These are phyloP conservation scores for Botrytis cinerea DNA, from an alignment of 2,329 filamentous ascomycete species.

Conservation along the genomic window DNA sequence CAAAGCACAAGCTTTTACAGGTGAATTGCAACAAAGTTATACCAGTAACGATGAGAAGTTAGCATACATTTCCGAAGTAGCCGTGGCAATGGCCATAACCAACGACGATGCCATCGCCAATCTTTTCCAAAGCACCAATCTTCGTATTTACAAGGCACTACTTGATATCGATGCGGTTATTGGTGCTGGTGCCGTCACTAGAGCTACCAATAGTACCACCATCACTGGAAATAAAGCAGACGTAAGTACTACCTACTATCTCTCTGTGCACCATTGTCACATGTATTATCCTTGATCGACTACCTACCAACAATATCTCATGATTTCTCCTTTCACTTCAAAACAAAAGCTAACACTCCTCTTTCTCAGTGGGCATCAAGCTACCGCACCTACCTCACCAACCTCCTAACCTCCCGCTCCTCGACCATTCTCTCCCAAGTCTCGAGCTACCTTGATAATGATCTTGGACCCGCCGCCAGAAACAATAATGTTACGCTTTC, in stretches of 20 bases:
- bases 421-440: neutral
- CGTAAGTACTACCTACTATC: conserved; percentile 3
- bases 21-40: neutral
- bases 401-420: neutral
- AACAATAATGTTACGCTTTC: neutral
- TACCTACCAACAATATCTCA: neutral
- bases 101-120: conserved; percentile 1
- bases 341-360: neutral
- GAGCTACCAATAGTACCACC: neutral
- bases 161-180: conserved; percentile 11
- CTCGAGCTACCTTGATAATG: conserved; percentile 5
- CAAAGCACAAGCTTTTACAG: conserved; percentile 14
- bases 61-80: conserved; percentile 13
- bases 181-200: neutral
- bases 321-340: neutral
- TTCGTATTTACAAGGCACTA: conserved; percentile 12
- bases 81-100: conserved; percentile 8
- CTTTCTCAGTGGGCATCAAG: conserved; percentile 6
- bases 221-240: neutral
- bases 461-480: conserved; percentile 5
- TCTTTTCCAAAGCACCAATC: conserved; percentile 1
- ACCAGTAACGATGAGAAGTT: conserved; percentile 2
- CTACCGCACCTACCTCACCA: conserved; percentile 3
- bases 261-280: neutral
- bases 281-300: neutral